Conservation (phyloP, 257 asterid species). For the Lycium barbarum region DNA sequence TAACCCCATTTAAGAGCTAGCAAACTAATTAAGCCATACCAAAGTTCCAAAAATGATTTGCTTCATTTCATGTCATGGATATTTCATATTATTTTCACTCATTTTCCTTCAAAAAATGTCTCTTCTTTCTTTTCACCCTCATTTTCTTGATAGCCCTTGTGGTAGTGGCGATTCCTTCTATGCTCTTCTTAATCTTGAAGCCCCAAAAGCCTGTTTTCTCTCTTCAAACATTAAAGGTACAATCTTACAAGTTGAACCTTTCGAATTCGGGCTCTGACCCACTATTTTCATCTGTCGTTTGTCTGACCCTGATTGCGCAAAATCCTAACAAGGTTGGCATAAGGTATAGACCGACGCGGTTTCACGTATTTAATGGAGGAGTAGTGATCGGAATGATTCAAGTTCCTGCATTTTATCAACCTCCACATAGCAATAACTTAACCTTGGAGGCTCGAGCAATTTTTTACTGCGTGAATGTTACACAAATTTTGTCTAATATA, state of each 20-base stretch:
- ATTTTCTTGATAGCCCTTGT: conserved; percentile 40
- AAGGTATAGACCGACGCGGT: conserved; percentile 47
- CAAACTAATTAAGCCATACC: conserved; percentile 32
- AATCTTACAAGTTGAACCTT: conserved; percentile 55
- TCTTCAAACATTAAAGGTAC: conserved; percentile 47
- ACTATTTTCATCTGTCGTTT: conserved; percentile 51
- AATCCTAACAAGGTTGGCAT: conserved; percentile 70
- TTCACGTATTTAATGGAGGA: conserved; percentile 63
- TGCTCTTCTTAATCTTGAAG: conserved; percentile 47
- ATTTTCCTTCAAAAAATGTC: conserved; percentile 45
- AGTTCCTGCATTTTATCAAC: conserved; percentile 65
- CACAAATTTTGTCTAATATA: conserved; percentile 46
- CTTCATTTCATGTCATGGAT: conserved; percentile 33
- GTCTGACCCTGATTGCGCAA: conserved; percentile 48
- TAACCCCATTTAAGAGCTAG: neutral
- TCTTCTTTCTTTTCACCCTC: conserved; percentile 47
- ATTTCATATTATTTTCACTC: neutral
- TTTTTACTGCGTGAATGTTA: conserved; percentile 53
- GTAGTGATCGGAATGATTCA: conserved; percentile 64
- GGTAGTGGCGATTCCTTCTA: conserved; percentile 41
- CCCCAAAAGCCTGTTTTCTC: conserved; percentile 65
- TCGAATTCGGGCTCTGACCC: conserved; percentile 37
- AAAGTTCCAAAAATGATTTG: conserved; percentile 28
- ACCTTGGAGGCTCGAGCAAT: conserved; percentile 46
- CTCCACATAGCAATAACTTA: conserved; percentile 59